Evolutionary conservation across 2,329 filamentous ascomycete species (phyloP).

Genomic region (Aspergillus amoenus): DNA sequence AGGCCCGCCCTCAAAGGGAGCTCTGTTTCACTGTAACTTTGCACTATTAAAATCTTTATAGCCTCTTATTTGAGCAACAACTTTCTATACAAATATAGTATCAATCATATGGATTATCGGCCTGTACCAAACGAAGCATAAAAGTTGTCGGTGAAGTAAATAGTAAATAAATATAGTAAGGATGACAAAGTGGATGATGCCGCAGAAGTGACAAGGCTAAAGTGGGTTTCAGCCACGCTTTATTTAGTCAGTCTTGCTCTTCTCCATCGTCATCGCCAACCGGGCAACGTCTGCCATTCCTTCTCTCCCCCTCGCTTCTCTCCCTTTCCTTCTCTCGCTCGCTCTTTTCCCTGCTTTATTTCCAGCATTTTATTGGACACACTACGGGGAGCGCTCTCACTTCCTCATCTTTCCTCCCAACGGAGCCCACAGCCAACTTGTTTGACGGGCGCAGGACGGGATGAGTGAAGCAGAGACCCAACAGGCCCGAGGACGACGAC

Average conservation of each 20-base stretch:
- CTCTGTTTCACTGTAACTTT: not conserved
- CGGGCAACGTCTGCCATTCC: constrained; percentile 4
- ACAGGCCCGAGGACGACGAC: constrained; percentile 31
- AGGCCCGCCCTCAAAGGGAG: not conserved
- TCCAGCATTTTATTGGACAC: not conserved
- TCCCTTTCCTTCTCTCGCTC: not conserved
- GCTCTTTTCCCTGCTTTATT: not conserved
- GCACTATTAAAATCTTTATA: not conserved
- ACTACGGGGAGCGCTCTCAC: not conserved
- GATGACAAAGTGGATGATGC: not conserved
- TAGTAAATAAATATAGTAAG: not conserved
- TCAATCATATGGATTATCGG: not conserved
- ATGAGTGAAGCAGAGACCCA: constrained; percentile 36
- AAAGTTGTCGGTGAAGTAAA: not conserved
- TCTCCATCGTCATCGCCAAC: constrained; percentile 8
- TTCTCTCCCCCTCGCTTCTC: not conserved
- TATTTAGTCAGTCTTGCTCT: constrained; percentile 5
- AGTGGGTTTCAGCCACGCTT: constrained; percentile 8
- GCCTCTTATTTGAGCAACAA: not conserved
- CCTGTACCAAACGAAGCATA: not conserved
- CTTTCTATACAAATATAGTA: not conserved
- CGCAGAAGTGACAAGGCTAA: not conserved
- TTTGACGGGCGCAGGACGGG: constrained; percentile 28
- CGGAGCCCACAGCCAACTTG: constrained; percentile 14
- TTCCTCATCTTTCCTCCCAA: constrained; percentile 14